Base-by-base conservation (phyloP, 352 stramenopile genomes). In the Globisporangium spinosum region DNA sequence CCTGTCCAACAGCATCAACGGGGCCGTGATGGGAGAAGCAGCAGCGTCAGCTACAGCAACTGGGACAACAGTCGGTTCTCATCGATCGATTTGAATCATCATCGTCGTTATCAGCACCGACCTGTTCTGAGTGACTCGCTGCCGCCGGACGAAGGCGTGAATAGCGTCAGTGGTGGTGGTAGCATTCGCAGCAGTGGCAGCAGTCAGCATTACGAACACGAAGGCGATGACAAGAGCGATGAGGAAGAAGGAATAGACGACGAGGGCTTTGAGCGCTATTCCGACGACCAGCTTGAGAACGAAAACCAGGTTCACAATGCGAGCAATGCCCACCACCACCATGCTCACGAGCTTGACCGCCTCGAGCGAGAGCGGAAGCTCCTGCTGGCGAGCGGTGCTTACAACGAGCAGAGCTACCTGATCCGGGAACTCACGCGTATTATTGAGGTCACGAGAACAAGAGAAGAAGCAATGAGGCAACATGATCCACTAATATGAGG, bases 351-450 rank as follows among this genome's bases (percentile, higher is more conserved):
- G 58, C 62, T 94, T 15, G 67, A 69, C 4, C 72, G 87, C 29
- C 71, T 94, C 9, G 53, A 80, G 51, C 72, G 72, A 2, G 85
- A 94, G 59, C 73, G 80, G 2, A 80, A 86, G 40, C 59, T 87
- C 2, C 70, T 94, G 60, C 67, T 94, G 15, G 67, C 68, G 9
- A 93, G 77, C 57, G 85, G 85, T 3, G 71, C 76, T 20, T 93
- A 93, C 64, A 72, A 81, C n/a, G 58, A 75, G 8, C 63, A 90
- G 49, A 90, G 83, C 49, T 85, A 89, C 25, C 45, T 94, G 35
- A 79, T 93, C 20, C 79, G 74, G 2, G 85, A 93, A 56, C 75
- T 94, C 45, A 82, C 87, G 29, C 74, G 87, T 35, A 71, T 85
- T 3, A 92, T 93, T 25, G 71, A 57, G 20, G 51, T 63, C 25